Evolutionary conservation across 495 filamentous ascomycete species (phyloP), one percentile per base, ranked within the genome.

Genomic region (Annulohypoxylon maeteangense): DNA sequence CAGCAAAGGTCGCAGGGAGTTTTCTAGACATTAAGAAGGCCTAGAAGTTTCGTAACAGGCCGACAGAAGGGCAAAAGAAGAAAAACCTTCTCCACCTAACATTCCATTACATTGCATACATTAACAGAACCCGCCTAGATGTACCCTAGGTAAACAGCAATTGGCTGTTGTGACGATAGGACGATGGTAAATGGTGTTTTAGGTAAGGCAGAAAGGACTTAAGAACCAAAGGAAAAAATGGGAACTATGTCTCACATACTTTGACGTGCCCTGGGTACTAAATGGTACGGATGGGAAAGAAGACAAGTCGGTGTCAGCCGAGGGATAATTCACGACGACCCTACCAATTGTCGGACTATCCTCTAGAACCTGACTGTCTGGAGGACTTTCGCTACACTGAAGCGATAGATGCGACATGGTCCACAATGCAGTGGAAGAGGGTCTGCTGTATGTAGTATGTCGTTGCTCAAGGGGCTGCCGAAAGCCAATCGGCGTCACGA

Each of bases 391-490:
- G 73, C 77, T 76, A 73, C 65, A 74, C 72, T 78, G 79, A 72
- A 78, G 78, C 74, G 78, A 77, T 74, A 79, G 78, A 77, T 83
- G 82, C 78, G 82, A 84, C 82, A 84, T 81, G 79, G 76, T 79
- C 65, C 64, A 68, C 63, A 68, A 62, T 72, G 62, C 64, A 45
- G 22, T 20, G 53, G 32, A 54, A 60, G 61, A 59, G 54, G 58
- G 63, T 59, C 42, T 23, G 25, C 31, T 29, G 53, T 51, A 51
- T 36, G 53, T 68, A 63, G 53, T 70, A 63, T 65, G 58, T 70
- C 36, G 61, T 64, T 55, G 64, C 40, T 65, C 68, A 65, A 72
- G 68, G 65, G 60, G 57, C 23, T 38, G 58, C 44, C 23, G 34
- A 29, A 69, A 64, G 59, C 69, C 68, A 71, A 71, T 71, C 60